A percentile compares a stretch with the other conserved stretches of the same genome.
These are phyloP conservation scores for Paramecium bursaria DNA, from an alignment of 73 alveolate genomes.

Conservation along the genomic window DNA sequence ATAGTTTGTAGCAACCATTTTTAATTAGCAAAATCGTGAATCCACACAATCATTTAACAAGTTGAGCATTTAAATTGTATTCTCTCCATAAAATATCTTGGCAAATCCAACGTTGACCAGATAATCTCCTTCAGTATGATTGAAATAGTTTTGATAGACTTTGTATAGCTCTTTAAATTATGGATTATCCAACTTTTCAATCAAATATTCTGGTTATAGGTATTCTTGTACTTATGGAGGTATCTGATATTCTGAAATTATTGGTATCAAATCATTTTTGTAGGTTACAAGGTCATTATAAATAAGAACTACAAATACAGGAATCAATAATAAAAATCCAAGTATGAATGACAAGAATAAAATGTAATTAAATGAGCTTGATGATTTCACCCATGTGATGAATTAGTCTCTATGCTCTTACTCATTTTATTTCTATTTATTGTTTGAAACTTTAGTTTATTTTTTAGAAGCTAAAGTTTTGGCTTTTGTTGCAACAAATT, in stretches of 20 bases:
- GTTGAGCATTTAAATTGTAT: not conserved
- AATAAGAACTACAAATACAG: not conserved
- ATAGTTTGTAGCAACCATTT: not conserved
- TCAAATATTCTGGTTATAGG: conserved; percentile 12
- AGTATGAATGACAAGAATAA: conserved; percentile 5
- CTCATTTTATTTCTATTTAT: not conserved
- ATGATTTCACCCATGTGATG: not conserved
- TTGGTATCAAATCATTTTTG: conserved; percentile 32
- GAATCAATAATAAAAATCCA: not conserved
- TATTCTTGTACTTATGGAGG: conserved; percentile 5
- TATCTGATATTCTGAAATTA: not conserved
- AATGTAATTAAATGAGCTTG: conserved; percentile 2
- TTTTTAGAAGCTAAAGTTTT: no score
- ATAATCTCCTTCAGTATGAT: not conserved
- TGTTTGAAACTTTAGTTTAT: no score
- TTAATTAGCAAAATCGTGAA: conserved; percentile 12
- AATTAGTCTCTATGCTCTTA: not conserved
- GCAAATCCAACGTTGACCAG: not conserved
- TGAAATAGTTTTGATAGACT: not conserved
- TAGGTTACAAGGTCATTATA: conserved; percentile 11
- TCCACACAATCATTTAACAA: not conserved
- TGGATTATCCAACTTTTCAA: not conserved
- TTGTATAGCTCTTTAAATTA: not conserved
- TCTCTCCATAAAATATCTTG: conserved; percentile 35
- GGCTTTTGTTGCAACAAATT: no score